Evolutionary conservation across 2,329 filamentous ascomycete species (phyloP).

Genomic region (Drechslerella dactyloides): DNA sequence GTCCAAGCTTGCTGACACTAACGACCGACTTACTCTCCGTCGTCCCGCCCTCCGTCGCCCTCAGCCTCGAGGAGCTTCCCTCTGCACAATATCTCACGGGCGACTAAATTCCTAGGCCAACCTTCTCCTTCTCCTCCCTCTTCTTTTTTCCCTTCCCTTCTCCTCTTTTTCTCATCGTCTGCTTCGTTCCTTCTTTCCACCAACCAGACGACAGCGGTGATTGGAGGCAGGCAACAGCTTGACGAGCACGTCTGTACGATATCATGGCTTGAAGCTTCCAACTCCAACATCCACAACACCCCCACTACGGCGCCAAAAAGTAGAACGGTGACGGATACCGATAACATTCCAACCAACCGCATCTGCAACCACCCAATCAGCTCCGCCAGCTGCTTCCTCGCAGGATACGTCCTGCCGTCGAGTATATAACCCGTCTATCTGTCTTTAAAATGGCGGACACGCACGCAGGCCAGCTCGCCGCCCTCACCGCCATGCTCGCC

Average conservation of each 20-base stretch:
- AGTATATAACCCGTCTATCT: too few relatives aligned
- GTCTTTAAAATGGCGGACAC: conserved; percentile 14
- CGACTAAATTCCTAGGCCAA: conserved; percentile 1
- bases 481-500: conserved; percentile 32
- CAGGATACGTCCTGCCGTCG: too few relatives aligned
- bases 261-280: conserved; percentile 22
- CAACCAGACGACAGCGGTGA: conserved; percentile 14
- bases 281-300: too few relatives aligned
- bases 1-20: neutral
- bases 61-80: conserved; percentile 9
- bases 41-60: conserved; percentile 6
- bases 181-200: conserved; percentile 4
- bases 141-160: conserved; percentile 12
- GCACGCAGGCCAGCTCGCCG: conserved; percentile 12
- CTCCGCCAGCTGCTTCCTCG: too few relatives aligned
- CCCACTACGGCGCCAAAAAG: too few relatives aligned
- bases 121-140: neutral
- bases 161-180: conserved; percentile 1
- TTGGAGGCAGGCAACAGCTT: neutral
- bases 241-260: too few relatives aligned
- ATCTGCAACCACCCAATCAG: too few relatives aligned
- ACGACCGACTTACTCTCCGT: conserved; percentile 8
- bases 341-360: too few relatives aligned
- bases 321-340: too few relatives aligned
- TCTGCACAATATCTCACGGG: neutral